Percentiles rank a stretch among this genome's conserved stretches.
Evolutionary conservation across 176 grass and related monocot species (phyloP).

Genomic region (Avena atlantica): DNA sequence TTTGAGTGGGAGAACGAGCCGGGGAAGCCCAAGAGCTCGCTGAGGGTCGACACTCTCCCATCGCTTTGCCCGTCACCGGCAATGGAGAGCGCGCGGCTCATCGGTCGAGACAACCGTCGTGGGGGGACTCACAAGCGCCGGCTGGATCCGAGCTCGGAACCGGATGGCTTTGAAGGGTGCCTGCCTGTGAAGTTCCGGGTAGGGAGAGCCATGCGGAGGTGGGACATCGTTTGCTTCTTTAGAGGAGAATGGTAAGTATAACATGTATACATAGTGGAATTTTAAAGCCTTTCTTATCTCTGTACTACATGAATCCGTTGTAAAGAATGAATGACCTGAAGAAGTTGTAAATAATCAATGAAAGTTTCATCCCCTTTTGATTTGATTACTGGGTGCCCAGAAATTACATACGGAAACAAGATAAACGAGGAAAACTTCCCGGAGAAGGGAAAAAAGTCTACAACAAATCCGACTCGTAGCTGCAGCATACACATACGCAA

Average conservation of each 20-base stretch:
- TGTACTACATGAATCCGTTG: neutral
- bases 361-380: neutral
- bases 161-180: constrained; percentile 44
- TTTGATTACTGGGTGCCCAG: neutral
- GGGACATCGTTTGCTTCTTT: constrained; percentile 18
- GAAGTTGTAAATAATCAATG: neutral
- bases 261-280: neutral
- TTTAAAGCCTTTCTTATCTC: neutral
- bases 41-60: constrained; percentile 12
- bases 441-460: too few relatives aligned
- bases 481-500: too few relatives aligned
- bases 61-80: constrained; percentile 55
- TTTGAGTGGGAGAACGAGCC: constrained; percentile 78
- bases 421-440: neutral
- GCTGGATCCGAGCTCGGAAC: neutral
- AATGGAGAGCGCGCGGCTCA: constrained; percentile 67
- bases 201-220: constrained; percentile 35
- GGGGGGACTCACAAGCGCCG: too few relatives aligned
- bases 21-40: constrained; percentile 69
- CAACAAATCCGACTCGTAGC: too few relatives aligned
- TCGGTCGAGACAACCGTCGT: neutral
- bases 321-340: neutral
- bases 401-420: neutral
- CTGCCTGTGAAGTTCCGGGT: constrained; percentile 50
- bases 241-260: constrained; percentile 29